Base-by-base conservation (phyloP, 148 eudicot genomes). In the Oxyria digyna region DNA sequence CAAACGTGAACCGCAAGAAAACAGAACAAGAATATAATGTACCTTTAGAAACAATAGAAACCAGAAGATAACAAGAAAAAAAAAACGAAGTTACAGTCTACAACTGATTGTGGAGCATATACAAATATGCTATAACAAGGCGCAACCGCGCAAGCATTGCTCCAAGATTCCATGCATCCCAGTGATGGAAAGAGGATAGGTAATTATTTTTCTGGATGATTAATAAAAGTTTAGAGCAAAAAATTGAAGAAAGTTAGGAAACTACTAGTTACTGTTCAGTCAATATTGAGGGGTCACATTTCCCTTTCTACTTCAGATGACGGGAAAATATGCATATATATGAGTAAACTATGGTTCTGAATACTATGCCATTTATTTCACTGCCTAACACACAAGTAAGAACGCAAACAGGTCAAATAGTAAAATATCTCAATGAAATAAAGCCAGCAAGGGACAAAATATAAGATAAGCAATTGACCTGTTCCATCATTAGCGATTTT, bases 401-500 rank as follows among this genome's bases (percentile, higher is more conserved):
- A 13, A 3, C 18, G 35, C 8, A 59, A 59, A 29, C 4, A 14
- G 37, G 37, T 17, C 38, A 14, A 9, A 75, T 8, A 2, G 26
- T 1, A 13, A 21, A 6, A 70, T 37, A 37, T 38, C 17, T 71
- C 46, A 37, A 42, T 40, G 70, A 21, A 71, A 63, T 11, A 6
- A 26, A 24, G 11, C 31, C 15, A 54, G 12, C 15, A 9, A 29
- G 37, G 64, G 37, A 57, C n/a, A 55, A 55, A 3, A 59, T 29
- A 59, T 29, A 27, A 59, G 37, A 23, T 54, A 33, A 43, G 50
- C 52, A 12, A 33, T 68, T 35, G 67, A 82, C 85, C 85, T 65
- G 85, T 82, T 69, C 85, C 85, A 71, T 82, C 85, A 68, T 76
- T 82, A 55, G 78, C 82, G 15, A 79, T 75, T 50, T 77, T 62